These are phyloP conservation scores for Phanerochaete carnosa DNA, from an alignment of 768 basidiomycete species.

Conservation along the genomic window DNA sequence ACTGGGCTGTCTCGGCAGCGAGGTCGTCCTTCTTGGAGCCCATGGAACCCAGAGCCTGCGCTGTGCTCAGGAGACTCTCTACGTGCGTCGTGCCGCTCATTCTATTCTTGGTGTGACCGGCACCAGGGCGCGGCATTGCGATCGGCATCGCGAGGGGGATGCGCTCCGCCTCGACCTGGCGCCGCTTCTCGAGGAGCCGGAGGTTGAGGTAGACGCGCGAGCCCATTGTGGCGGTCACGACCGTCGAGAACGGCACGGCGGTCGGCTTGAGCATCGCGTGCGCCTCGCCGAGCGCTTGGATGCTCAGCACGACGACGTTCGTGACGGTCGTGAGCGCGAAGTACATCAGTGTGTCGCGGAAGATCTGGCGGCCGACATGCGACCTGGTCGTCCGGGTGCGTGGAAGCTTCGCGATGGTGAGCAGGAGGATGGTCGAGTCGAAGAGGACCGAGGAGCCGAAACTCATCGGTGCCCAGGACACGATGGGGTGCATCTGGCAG, in stretches of 20 bases:
- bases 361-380: constrained; percentile 3
- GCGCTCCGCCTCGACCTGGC: background rate
- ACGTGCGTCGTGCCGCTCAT: too few relatives aligned
- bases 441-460: constrained; percentile 31
- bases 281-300: constrained; percentile 9
- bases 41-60: too few relatives aligned
- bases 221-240: constrained; percentile 30
- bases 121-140: too few relatives aligned
- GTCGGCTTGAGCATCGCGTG: constrained; percentile 14
- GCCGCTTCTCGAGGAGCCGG: background rate
- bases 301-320: constrained; percentile 14
- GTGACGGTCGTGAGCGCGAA: constrained; percentile 11
- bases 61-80: too few relatives aligned
- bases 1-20: too few relatives aligned
- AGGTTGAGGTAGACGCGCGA: constrained; percentile 14
- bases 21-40: too few relatives aligned
- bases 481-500: constrained; percentile 30
- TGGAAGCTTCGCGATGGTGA: constrained; percentile 22
- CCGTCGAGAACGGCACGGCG: constrained; percentile 13
- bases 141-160: background rate
- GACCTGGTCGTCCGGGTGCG: background rate
- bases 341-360: constrained; percentile 12
- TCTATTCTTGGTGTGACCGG: too few relatives aligned
- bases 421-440: constrained; percentile 24
- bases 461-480: constrained; percentile 32